These are phyloP conservation scores for Populus simonii DNA, from an alignment of 345 rosid genomes.

Conservation along the genomic window DNA sequence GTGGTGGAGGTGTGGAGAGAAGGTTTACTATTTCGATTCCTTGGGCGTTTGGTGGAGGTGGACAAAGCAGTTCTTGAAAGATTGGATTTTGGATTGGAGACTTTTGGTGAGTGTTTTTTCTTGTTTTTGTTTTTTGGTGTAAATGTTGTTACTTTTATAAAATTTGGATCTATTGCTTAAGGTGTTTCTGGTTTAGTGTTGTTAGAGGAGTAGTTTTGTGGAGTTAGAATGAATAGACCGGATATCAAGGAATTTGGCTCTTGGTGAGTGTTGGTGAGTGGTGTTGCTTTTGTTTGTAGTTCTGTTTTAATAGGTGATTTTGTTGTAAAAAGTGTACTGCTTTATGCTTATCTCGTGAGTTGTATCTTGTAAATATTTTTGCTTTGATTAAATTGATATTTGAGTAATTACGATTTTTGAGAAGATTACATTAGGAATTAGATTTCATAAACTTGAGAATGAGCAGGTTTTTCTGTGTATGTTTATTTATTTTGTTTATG, in stretches of 20 bases:
- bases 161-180: neutral
- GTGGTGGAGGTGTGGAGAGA: conserved; percentile 27
- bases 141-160: neutral
- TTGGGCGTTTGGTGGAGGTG: conserved; percentile 31
- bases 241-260: neutral
- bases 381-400: neutral
- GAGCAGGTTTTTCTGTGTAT: neutral
- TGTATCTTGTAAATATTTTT: neutral
- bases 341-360: neutral
- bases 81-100: neutral
- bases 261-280: neutral
- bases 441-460: neutral
- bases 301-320: neutral
- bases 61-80: conserved; percentile 24
- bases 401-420: neutral
- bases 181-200: neutral
- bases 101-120: neutral
- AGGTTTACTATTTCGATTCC: conserved; percentile 41
- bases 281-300: neutral
- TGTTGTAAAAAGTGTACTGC: neutral
- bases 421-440: neutral
- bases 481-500: neutral
- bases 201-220: neutral
- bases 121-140: neutral
- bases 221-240: neutral